Conservation (phyloP, 805 yeast species). For the baker's yeast (Saccharomyces cerevisiae) region DNA sequence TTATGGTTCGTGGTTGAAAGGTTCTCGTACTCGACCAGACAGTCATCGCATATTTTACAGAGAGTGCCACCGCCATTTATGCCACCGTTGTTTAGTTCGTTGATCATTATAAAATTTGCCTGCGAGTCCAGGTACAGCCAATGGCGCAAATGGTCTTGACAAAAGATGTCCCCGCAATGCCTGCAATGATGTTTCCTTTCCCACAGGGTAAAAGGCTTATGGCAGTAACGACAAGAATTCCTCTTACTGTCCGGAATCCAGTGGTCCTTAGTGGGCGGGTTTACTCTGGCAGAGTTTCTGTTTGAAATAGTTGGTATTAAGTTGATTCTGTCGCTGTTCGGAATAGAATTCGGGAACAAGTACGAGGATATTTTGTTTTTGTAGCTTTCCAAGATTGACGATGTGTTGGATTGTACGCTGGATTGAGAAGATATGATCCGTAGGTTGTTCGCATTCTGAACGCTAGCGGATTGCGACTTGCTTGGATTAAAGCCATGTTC, state of each 20-base stretch:
- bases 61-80: slow-evolving; percentile 50
- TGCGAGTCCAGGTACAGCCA: slow-evolving; percentile 45
- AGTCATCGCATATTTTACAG: slow-evolving; percentile 61
- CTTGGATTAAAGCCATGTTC: not conserved
- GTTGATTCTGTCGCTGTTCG: not conserved
- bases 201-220: slow-evolving; percentile 60
- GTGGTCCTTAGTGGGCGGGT: slow-evolving; percentile 48
- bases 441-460: slow-evolving; percentile 5
- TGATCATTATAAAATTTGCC: slow-evolving; percentile 49
- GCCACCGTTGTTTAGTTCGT: slow-evolving; percentile 29
- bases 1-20: slow-evolving; percentile 16
- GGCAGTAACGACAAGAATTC: slow-evolving; percentile 59
- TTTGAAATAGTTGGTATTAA: not conserved
- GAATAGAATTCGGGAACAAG: slow-evolving; percentile 8
- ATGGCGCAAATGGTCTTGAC: slow-evolving; percentile 59
- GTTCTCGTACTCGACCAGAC: slow-evolving; percentile 54
- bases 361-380: slow-evolving; percentile 11
- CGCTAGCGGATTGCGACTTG: not conserved
- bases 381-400: slow-evolving; percentile 11
- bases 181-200: slow-evolving; percentile 81
- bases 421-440: slow-evolving; percentile 14
- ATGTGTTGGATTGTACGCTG: slow-evolving; percentile 23
- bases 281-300: slow-evolving; percentile 4
- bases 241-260: slow-evolving; percentile 70
- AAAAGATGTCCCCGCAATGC: slow-evolving; percentile 74